Conservation (phyloP, 2,329 filamentous ascomycete genomes). For the Beauveria sp. region DNA sequence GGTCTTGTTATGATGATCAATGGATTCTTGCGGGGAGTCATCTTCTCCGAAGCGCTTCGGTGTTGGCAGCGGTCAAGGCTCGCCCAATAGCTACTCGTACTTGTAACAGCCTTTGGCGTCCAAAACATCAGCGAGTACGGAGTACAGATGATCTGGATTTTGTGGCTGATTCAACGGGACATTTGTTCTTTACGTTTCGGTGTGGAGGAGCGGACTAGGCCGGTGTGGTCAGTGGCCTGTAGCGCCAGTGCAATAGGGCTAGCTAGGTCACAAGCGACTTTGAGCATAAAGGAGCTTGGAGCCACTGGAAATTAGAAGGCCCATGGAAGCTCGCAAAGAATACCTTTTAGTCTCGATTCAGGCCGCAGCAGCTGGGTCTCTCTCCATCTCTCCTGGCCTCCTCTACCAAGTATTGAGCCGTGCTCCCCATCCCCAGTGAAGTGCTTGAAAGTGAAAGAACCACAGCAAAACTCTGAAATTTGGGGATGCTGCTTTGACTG, state of each 20-base stretch:
- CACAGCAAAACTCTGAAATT: slow-evolving; percentile 4
- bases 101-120: no score
- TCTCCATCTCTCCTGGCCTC: background rate
- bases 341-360: slow-evolving; percentile 4
- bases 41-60: slow-evolving; percentile 1
- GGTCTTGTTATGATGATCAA: background rate
- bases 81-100: background rate
- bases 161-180: no score
- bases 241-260: no score
- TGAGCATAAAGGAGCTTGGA: background rate
- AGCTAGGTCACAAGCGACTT: no score
- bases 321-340: slow-evolving; percentile 2
- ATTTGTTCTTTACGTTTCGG: background rate
- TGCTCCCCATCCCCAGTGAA: background rate
- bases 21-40: background rate
- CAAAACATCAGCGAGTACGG: background rate
- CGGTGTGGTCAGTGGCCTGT: background rate
- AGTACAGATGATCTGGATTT: background rate
- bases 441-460: background rate
- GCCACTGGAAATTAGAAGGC: background rate
- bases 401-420: no score
- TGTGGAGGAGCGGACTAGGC: background rate
- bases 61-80: background rate
- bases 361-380: background rate
- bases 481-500: background rate